Evolutionary conservation across 1,284 basidiomycete genomes (phyloP).

Genomic region (Trichosporon ovoides): DNA sequence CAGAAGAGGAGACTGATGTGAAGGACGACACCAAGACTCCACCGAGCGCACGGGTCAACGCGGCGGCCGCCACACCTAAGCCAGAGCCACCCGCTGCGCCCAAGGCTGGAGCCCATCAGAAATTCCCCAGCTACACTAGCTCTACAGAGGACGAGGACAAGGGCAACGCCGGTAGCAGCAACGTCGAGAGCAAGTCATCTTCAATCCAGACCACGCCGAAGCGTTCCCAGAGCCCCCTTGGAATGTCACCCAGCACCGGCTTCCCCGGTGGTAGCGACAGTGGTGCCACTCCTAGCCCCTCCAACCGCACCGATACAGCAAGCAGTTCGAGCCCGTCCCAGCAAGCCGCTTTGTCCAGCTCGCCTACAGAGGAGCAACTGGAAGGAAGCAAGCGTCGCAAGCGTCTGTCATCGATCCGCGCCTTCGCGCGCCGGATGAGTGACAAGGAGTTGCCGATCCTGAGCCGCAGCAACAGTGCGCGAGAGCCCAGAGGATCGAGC

Average conservation of each 20-base stretch:
- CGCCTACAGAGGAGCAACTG: background rate
- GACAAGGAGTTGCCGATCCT: slow-evolving; percentile 29
- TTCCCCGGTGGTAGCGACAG: background rate
- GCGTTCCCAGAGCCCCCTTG: background rate
- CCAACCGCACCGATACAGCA: background rate
- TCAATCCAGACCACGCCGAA: background rate
- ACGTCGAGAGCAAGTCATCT: background rate
- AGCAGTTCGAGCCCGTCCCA: background rate
- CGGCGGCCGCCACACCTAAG: background rate
- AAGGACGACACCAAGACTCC: background rate
- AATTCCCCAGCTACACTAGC: background rate
- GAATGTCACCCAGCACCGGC: background rate
- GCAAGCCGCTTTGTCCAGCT: background rate
- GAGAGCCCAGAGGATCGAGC: background rate
- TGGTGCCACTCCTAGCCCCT: background rate
- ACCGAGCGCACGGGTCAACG: background rate
- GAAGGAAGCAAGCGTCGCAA: slow-evolving; percentile 26
- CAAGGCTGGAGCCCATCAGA: too few relatives aligned
- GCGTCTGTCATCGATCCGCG: slow-evolving; percentile 39
- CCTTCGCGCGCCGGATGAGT: slow-evolving; percentile 39
- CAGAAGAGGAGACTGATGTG: background rate
- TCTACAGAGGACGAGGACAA: background rate
- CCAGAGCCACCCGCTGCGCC: background rate
- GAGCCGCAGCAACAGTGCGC: slow-evolving; percentile 3
- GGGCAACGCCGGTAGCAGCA: background rate